Evolutionary conservation across 192 early-diverging fungal species (phyloP), one percentile per base, ranked within the genome.

Genomic region (Backusella circina): DNA sequence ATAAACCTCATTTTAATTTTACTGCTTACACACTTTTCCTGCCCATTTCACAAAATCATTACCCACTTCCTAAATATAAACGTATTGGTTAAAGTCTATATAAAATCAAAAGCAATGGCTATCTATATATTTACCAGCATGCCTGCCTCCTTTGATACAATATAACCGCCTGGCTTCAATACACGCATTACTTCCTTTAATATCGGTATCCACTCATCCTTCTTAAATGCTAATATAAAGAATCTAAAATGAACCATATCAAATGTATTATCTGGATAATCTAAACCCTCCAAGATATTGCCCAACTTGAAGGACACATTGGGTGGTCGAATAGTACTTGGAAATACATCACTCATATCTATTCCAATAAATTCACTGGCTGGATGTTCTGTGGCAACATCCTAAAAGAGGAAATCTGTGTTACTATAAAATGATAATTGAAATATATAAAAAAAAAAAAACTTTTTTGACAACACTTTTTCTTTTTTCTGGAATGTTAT

Each of bases 101-200:
- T 33, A 8, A 1, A 51, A 13, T 15, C 12, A n/a, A n/a, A n/a
- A n/a, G n/a, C n/a, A n/a, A n/a, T n/a, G n/a, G n/a, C n/a, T n/a
- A 13, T 68, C 4, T 47, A 26, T 26, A 23, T 31, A 39, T 50
- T 67, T 57, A 77, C 79, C 51, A 81, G 21, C 72, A 81, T 77
- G 33, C 77, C 70, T 5, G 65, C 50, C 39, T 80, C 79, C 31
- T 67, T 64, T 9, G 65, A 68, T 73, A 76, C 47, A 33, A 82
- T 54, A 37, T 75, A 82, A 37, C 80, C 80, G 51, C 80, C 80
- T 18, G 77, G 77, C 36, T 76, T 78, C 2, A 41, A 37, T 5
- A 79, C 37, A 16, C 74, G 67, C 9, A 38, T 23, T 10, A 78
- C 7, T 13, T 71, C 77, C 38, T 39, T 44, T 13, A 70, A 70